Evolutionary conservation across 371 early-diverging fungal species (phyloP).

Genomic region (Apophysomyces sp.): DNA sequence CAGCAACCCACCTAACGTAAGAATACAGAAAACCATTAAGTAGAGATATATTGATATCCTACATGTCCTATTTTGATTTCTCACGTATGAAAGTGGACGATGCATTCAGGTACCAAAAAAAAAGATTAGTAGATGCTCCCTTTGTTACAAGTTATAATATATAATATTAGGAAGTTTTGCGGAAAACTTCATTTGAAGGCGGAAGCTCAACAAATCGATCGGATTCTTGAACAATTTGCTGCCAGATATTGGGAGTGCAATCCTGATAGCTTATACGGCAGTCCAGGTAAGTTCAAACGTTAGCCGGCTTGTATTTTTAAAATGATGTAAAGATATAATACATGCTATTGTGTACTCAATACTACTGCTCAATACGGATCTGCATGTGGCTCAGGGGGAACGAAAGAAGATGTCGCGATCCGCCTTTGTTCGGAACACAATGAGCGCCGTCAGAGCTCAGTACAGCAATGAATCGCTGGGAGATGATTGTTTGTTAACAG

Average conservation of each 20-base stretch:
- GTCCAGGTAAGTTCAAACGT: slow-evolving; percentile 28
- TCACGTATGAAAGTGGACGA: slow-evolving; percentile 68
- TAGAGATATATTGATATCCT: slow-evolving; percentile 56
- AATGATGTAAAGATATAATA: slow-evolving; percentile 58
- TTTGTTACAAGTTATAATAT: not conserved
- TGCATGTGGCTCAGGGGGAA: slow-evolving; percentile 80
- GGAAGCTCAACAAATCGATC: slow-evolving; percentile 90
- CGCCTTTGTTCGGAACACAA: slow-evolving; percentile 63
- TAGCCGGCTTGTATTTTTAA: not conserved
- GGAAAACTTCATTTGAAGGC: slow-evolving; percentile 79
- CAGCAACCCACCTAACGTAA: slow-evolving; percentile 2
- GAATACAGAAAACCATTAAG: slow-evolving; percentile 45
- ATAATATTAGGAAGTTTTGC: slow-evolving; percentile 54
- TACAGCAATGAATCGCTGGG: slow-evolving; percentile 11
- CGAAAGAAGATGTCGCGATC: slow-evolving; percentile 61
- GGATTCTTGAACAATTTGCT: slow-evolving; percentile 80
- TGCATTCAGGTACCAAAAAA: slow-evolving; percentile 60
- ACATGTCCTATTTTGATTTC: slow-evolving; percentile 80
- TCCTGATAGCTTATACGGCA: slow-evolving; percentile 53
- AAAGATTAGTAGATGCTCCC: not conserved
- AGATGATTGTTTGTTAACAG: slow-evolving; percentile 1
- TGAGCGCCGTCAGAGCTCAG: slow-evolving; percentile 52
- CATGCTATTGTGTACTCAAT: slow-evolving; percentile 87
- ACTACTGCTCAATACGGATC: slow-evolving; percentile 89
- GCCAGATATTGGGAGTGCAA: slow-evolving; percentile 84